phyloP scores from a whole-genome alignment of 495 filamentous ascomycete genomes.

The Aspergillus heteromorphus region DNA sequence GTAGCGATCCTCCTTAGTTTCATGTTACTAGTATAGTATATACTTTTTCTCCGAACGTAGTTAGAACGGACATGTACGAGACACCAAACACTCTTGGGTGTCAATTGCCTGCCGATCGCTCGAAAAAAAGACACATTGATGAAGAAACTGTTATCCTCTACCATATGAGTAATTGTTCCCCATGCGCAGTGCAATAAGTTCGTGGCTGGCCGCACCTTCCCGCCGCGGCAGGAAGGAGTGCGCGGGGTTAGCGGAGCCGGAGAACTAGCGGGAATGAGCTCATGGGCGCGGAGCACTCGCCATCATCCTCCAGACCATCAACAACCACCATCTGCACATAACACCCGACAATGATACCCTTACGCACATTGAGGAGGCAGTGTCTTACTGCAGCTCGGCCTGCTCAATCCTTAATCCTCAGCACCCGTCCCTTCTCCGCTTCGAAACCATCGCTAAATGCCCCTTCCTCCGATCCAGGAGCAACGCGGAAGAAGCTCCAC shows the following conservation, averaged over 20 bases:
- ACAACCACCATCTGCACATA: not conserved
- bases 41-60: too few species aligned
- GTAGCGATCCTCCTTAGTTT: too few species aligned
- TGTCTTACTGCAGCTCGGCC: conserved; percentile 3
- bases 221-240: conserved; percentile 4
- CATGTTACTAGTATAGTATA: too few species aligned
- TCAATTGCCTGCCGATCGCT: too few species aligned
- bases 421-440: conserved; percentile 20
- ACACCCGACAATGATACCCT: conserved; percentile 9
- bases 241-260: conserved; percentile 13
- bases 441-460: conserved; percentile 16
- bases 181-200: not conserved
- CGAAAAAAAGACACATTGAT: too few species aligned
- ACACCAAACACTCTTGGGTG: too few species aligned
- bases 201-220: not conserved
- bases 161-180: too few species aligned
- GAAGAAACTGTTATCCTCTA: too few species aligned
- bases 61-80: too few species aligned
- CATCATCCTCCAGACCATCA: not conserved
- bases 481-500: conserved; percentile 26
- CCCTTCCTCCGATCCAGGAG: conserved; percentile 6
- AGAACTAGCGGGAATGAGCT: not conserved
- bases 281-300: not conserved
- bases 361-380: conserved; percentile 16
- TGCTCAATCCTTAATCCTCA: not conserved